These are phyloP conservation scores for Cryphonectria nitschkei DNA, from an alignment of 2,329 filamentous ascomycete species.

Conservation along the genomic window DNA sequence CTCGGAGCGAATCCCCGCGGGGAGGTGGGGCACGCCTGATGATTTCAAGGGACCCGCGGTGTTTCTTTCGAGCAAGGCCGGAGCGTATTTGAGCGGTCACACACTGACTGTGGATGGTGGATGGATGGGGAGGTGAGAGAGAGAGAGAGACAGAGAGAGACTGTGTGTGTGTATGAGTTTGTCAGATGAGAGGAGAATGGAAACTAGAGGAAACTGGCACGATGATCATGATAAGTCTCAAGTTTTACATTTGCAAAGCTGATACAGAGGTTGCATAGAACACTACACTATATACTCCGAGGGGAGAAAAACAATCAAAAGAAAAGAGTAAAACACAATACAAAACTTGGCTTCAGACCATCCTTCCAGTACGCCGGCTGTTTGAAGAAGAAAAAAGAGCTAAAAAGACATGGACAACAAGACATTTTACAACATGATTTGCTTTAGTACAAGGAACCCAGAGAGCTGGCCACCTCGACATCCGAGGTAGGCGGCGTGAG, in stretches of 20 bases:
- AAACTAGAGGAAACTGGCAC: background rate
- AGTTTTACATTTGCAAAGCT: background rate
- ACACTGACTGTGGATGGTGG: slow-evolving; percentile 84
- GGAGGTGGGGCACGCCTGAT: slow-evolving; percentile 79
- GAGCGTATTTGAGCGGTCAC: slow-evolving; percentile 81
- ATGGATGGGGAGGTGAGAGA: slow-evolving; percentile 81
- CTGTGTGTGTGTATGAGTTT: background rate
- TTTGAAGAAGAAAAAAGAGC: background rate
- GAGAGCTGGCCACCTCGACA: slow-evolving; percentile 11
- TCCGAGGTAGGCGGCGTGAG: slow-evolving; percentile 9
- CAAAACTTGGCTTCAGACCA: background rate
- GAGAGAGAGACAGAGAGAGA: background rate
- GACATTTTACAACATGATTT: background rate
- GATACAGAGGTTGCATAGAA: background rate
- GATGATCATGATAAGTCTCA: background rate
- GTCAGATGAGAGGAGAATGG: no score
- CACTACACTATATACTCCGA: background rate
- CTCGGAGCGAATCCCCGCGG: slow-evolving; percentile 78
- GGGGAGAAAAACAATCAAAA: background rate
- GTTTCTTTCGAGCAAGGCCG: slow-evolving; percentile 76
- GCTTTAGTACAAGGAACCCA: slow-evolving; percentile 10
- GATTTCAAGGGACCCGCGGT: slow-evolving; percentile 87
- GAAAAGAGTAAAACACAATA: background rate
- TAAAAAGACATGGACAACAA: background rate
- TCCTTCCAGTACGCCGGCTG: background rate